phyloP scores from a whole-genome alignment of 2,329 filamentous ascomycete genomes.

The Fonsecaea multimorphosa region DNA sequence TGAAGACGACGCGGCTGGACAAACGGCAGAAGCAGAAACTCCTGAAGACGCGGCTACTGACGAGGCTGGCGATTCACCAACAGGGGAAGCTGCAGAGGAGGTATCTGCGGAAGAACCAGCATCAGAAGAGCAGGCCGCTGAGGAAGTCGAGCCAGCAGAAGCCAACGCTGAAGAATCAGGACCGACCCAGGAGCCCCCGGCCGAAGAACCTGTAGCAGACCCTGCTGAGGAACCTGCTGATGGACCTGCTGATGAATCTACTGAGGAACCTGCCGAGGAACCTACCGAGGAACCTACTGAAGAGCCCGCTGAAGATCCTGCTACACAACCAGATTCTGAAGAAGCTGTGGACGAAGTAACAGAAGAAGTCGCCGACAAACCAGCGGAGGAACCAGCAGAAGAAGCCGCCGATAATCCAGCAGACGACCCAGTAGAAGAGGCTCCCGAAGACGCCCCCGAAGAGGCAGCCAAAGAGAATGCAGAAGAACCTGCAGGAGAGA shows the following conservation, averaged over 20 bases:
- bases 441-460: slow-evolving; percentile 17
- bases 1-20: slow-evolving; percentile 27
- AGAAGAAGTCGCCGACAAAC: not conserved
- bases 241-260: slow-evolving; percentile 21
- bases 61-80: slow-evolving; percentile 15
- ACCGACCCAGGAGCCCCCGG: not conserved
- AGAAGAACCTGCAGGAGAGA: not conserved
- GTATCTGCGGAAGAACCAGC: slow-evolving; percentile 15
- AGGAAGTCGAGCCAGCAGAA: slow-evolving; percentile 30
- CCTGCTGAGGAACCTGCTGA: slow-evolving; percentile 7
- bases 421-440: not conserved
- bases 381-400: not conserved
- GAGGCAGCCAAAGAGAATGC: slow-evolving; percentile 13
- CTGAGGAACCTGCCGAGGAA: slow-evolving; percentile 12
- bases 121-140: slow-evolving; percentile 25
- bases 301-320: not conserved
- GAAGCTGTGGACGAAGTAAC: not conserved
- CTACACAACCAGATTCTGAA: too few species aligned
- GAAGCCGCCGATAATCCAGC: not conserved
- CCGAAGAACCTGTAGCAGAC: slow-evolving; percentile 22
- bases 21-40: slow-evolving; percentile 30
- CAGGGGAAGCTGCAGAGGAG: slow-evolving; percentile 26
- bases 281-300: slow-evolving; percentile 8
- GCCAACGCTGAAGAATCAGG: slow-evolving; percentile 27
- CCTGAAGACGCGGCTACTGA: slow-evolving; percentile 19